Percentiles rank a stretch among this genome's conserved stretches.
phyloP scores from a whole-genome alignment of 2,329 filamentous ascomycete genomes.

The Nemania sp. region DNA sequence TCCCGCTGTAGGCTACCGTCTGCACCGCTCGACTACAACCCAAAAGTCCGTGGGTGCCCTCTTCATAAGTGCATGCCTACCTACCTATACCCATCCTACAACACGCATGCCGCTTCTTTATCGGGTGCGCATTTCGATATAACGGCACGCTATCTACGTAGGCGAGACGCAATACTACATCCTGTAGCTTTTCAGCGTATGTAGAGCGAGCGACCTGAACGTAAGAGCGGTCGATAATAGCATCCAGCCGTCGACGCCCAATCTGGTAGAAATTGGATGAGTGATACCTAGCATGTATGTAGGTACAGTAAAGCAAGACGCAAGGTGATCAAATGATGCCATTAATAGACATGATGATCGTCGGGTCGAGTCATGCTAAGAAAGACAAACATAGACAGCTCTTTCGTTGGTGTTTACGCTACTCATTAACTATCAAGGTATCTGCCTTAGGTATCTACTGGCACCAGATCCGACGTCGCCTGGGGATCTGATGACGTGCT shows the following conservation, averaged over 20 bases:
- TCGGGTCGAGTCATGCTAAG: slow-evolving; percentile 20
- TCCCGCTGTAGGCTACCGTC: slow-evolving; percentile 20
- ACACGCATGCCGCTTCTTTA: slow-evolving; percentile 3
- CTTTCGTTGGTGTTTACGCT: slow-evolving; percentile 9
- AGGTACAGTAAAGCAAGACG: neutral
- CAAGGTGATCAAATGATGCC: neutral
- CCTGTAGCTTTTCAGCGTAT: neutral
- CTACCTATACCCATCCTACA: slow-evolving; percentile 1
- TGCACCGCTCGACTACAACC: slow-evolving; percentile 17
- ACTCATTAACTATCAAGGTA: no score
- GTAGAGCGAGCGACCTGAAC: neutral
- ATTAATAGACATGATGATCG: slow-evolving; percentile 1
- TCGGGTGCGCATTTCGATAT: slow-evolving; percentile 13
- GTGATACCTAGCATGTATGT: neutral
- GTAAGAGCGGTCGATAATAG: neutral
- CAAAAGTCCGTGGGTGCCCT: slow-evolving; percentile 13
- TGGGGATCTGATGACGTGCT: slow-evolving; percentile 18
- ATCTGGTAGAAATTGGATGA: neutral
- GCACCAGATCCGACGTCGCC: neutral
- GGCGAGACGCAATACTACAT: slow-evolving; percentile 20
- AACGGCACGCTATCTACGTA: slow-evolving; percentile 4
- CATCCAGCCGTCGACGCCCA: neutral
- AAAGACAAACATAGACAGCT: neutral
- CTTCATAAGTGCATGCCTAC: slow-evolving; percentile 1
- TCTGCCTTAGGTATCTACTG: no score